A percentile compares a stretch with the other conserved stretches of the same genome.
Evolutionary conservation across 2,329 filamentous ascomycete genomes (phyloP).

Genomic region (Fusarium sp.): DNA sequence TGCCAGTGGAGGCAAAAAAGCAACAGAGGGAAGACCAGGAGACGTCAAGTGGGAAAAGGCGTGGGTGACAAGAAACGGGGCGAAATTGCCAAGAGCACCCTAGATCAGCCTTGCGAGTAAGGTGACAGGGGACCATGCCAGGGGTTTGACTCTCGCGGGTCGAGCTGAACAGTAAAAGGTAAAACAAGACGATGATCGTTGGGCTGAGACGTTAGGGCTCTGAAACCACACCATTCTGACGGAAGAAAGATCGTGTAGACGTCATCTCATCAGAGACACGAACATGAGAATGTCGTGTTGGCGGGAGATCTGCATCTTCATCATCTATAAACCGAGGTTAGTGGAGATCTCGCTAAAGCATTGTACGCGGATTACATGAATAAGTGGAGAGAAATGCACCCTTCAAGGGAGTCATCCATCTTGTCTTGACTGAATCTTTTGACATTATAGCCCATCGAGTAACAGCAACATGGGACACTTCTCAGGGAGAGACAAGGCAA

Average conservation of each 20-base stretch:
- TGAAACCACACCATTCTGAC: conserved; percentile 12
- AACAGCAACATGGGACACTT: background rate
- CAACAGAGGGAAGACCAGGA: background rate
- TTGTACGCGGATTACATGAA: background rate
- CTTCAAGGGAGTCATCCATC: conserved; percentile 11
- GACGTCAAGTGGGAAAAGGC: conserved; percentile 19
- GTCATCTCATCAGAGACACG: conserved; percentile 2
- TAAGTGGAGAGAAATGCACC: conserved; percentile 8
- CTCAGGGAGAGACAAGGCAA: background rate
- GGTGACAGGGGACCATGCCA: background rate
- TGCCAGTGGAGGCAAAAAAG: conserved; percentile 12
- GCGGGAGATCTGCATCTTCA: conserved; percentile 24
- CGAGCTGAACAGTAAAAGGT: background rate
- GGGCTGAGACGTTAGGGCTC: conserved; percentile 1
- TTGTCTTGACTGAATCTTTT: background rate
- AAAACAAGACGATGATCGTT: background rate
- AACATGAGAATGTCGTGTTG: conserved; percentile 16
- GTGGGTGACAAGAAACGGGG: conserved; percentile 22
- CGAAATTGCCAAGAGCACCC: conserved; percentile 9
- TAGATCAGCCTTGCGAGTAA: conserved; percentile 9
- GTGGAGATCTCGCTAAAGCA: conserved; percentile 20
- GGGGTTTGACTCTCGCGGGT: conserved; percentile 1
- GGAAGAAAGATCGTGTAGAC: conserved; percentile 4
- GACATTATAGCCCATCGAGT: background rate
- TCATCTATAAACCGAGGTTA: conserved; percentile 29